phyloP scores from a whole-genome alignment of 345 rosid species.

The Trapa incisa region DNA sequence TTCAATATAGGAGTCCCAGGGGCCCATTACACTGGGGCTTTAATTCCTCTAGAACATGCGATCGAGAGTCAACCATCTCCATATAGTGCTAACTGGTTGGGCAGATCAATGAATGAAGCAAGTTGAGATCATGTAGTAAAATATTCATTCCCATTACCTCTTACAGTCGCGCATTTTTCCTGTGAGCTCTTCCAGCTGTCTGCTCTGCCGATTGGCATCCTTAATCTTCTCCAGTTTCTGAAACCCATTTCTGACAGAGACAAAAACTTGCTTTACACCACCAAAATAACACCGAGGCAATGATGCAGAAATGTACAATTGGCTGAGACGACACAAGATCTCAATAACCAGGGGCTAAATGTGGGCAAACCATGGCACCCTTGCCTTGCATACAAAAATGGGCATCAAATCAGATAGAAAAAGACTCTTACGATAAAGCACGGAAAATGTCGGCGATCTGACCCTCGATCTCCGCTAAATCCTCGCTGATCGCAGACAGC shows the following conservation, averaged over 20 bases:
- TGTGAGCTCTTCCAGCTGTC: slow-evolving; percentile 93
- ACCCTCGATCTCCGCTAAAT: slow-evolving; percentile 77
- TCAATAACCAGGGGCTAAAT: no score
- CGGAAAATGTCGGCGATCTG: slow-evolving; percentile 81
- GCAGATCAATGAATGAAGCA: background rate
- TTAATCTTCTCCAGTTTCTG: slow-evolving; percentile 93
- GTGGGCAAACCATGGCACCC: background rate
- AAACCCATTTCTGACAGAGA: slow-evolving; percentile 14
- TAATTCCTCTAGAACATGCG: background rate
- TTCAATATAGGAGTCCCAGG: background rate
- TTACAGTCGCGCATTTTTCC: slow-evolving; percentile 94
- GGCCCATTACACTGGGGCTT: background rate
- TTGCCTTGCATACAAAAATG: no score
- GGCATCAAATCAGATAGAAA: background rate
- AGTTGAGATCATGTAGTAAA: background rate
- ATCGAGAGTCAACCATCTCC: background rate
- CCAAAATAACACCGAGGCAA: background rate
- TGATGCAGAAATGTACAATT: background rate
- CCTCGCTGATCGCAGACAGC: slow-evolving; percentile 60
- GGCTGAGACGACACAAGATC: background rate
- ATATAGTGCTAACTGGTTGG: background rate
- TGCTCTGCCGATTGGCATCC: slow-evolving; percentile 77
- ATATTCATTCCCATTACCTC: slow-evolving; percentile 28
- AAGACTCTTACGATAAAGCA: slow-evolving; percentile 57
- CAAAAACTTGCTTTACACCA: background rate